Evolutionary conservation across 78 protist species (phyloP).

Genomic region (Polysphondylium violaceum): DNA sequence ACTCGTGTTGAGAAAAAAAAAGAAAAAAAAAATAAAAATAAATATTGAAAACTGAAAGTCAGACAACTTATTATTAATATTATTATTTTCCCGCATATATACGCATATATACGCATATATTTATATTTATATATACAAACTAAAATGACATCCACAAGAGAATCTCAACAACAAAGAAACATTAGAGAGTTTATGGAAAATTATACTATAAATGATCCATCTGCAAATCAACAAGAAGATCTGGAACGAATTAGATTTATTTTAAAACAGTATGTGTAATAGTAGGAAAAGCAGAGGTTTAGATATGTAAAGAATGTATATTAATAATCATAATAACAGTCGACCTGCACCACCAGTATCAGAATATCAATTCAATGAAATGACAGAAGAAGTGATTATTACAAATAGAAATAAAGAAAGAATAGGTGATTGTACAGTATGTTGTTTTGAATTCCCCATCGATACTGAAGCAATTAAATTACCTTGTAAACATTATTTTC

Average conservation of each 20-base stretch:
- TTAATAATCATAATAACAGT: background rate
- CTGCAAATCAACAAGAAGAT: slow-evolving; percentile 22
- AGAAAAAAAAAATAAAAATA: no score
- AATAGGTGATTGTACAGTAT: slow-evolving; percentile 66
- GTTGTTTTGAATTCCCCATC: slow-evolving; percentile 18
- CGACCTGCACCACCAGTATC: slow-evolving; percentile 66
- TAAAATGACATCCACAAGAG: no score
- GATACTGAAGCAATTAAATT: slow-evolving; percentile 45
- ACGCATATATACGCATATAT: no score
- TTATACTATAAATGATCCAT: no score
- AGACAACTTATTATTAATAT: no score
- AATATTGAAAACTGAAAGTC: no score
- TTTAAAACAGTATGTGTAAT: slow-evolving; percentile 49
- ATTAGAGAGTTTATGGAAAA: no score
- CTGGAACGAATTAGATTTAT: slow-evolving; percentile 64
- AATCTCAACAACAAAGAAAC: no score
- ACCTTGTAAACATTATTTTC: slow-evolving; percentile 79
- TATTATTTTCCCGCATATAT: no score
- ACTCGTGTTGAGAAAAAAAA: no score
- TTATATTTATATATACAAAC: no score
- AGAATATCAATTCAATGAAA: slow-evolving; percentile 56
- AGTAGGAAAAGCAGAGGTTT: background rate
- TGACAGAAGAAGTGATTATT: slow-evolving; percentile 49
- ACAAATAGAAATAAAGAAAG: slow-evolving; percentile 59
- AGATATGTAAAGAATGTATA: background rate